Evolutionary conservation across 352 stramenopile species (phyloP).

Genomic region (Lagenidium giganteum): DNA sequence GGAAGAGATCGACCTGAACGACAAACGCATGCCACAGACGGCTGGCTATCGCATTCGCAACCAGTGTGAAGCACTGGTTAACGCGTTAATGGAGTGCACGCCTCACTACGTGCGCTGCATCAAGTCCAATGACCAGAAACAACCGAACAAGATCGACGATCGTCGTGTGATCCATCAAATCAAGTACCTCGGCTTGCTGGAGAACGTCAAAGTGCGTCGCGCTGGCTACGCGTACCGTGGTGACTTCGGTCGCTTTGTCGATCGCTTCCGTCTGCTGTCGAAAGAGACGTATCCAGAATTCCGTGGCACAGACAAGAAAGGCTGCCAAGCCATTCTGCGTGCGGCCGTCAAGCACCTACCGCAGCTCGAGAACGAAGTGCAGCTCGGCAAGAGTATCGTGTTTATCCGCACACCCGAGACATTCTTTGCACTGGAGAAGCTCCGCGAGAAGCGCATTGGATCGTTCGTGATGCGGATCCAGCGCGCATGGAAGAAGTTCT

Average conservation of each 20-base stretch:
- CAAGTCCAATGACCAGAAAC: slow-evolving; percentile 90
- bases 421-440: slow-evolving; percentile 87
- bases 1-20: slow-evolving; percentile 75
- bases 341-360: slow-evolving; percentile 64
- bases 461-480: slow-evolving; percentile 80
- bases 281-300: slow-evolving; percentile 85
- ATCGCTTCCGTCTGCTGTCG: slow-evolving; percentile 77
- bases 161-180: slow-evolving; percentile 84
- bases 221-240: slow-evolving; percentile 81
- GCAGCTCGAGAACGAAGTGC: slow-evolving; percentile 74
- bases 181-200: slow-evolving; percentile 82
- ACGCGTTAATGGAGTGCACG: slow-evolving; percentile 85
- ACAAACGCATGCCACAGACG: slow-evolving; percentile 76
- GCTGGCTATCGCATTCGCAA: slow-evolving; percentile 81
- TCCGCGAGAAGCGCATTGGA: slow-evolving; percentile 76
- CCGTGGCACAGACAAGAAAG: slow-evolving; percentile 75
- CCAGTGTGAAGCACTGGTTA: slow-evolving; percentile 86
- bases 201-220: slow-evolving; percentile 86
- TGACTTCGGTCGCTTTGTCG: slow-evolving; percentile 83
- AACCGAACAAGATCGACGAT: slow-evolving; percentile 80
- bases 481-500: slow-evolving; percentile 79
- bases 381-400: slow-evolving; percentile 88
- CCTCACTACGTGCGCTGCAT: slow-evolving; percentile 91
- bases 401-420: slow-evolving; percentile 89
- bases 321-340: slow-evolving; percentile 74